Evolutionary conservation across 2,329 filamentous ascomycete genomes (phyloP).

Genomic region (Cephalotrichum gorgonifer): DNA sequence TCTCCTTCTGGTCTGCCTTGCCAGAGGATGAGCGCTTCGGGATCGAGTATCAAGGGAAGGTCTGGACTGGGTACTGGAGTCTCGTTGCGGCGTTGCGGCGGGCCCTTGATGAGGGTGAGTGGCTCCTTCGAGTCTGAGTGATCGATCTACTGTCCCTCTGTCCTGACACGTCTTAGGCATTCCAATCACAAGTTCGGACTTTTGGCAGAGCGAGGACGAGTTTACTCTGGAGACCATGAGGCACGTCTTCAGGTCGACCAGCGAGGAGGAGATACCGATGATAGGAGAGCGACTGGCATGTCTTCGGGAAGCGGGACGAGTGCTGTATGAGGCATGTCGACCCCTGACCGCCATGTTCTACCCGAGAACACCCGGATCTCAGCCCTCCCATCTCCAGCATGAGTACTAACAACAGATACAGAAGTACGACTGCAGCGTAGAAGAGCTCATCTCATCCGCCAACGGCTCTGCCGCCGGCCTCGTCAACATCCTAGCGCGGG

Average conservation of each 20-base stretch:
- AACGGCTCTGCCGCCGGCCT: constrained; percentile 71
- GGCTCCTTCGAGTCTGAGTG: background rate
- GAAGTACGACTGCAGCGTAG: constrained; percentile 67
- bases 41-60: constrained; percentile 68
- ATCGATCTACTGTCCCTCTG: too few relatives aligned
- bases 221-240: constrained; percentile 65
- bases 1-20: constrained; percentile 85
- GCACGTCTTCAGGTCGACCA: constrained; percentile 78
- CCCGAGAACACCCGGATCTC: background rate
- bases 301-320: constrained; percentile 69
- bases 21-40: constrained; percentile 65
- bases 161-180: constrained; percentile 45
- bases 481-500: constrained; percentile 73
- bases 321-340: constrained; percentile 61
- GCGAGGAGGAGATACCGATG: constrained; percentile 78
- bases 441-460: constrained; percentile 63
- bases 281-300: constrained; percentile 68
- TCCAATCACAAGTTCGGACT: constrained; percentile 78
- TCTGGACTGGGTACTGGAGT: constrained; percentile 94
- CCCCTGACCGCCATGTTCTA: constrained; percentile 9
- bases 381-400: background rate
- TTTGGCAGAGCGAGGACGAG: constrained; percentile 69
- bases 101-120: constrained; percentile 70
- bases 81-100: constrained; percentile 78
- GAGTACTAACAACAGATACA: constrained; percentile 23